Evolutionary conservation across 2,329 filamentous ascomycete genomes (phyloP), one percentile per base, ranked within the genome.

Genomic region (Fusarium penzigii): DNA sequence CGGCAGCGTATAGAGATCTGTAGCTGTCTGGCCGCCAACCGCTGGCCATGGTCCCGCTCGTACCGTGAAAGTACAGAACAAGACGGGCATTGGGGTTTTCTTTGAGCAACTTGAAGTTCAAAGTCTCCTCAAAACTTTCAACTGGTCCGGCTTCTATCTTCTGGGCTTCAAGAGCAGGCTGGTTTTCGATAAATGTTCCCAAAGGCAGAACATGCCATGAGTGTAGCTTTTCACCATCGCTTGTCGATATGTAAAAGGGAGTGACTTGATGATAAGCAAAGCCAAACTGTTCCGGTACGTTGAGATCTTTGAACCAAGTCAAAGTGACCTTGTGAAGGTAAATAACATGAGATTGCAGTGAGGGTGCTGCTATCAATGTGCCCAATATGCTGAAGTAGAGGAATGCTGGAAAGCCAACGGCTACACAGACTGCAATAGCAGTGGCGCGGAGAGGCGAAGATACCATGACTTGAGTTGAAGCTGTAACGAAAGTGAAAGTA

Each of bases 131-230:
- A 36, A 58, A 54, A 2, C 42, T 32, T 1, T 51, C 25, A 3
- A 59, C 48, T 2, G 50, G n/a, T 6, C 49, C 56, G 17, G 29
- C 46, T 6, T 48, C 36, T 13, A 44, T 16, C 3, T 46, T 55
- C 29, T 56, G 49, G 8, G 3, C 77, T 71, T 68, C 73, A 9
- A 65, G 16, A 2, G 48, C 48, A 10, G 54, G 65, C 62, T 88
- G 82, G 60, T 89, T 75, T 48, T 39, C 39, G 40, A 58, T 46
- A 17, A 56, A 63, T 5, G 52, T 25, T 2, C 82, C 81, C 3
- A 87, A 66, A 0, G 88, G 88, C 39, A 90, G 72, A 29, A 91
- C 75, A 67, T 91, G 88, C 88, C 88, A 91, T 42, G 84, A 84
- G 64, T 88, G 88, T 4, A 91, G 71, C 1, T 74, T 81, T 65